Evolutionary conservation across 2,329 filamentous ascomycete species (phyloP).

Genomic region (Paraconiothyrium sp.): DNA sequence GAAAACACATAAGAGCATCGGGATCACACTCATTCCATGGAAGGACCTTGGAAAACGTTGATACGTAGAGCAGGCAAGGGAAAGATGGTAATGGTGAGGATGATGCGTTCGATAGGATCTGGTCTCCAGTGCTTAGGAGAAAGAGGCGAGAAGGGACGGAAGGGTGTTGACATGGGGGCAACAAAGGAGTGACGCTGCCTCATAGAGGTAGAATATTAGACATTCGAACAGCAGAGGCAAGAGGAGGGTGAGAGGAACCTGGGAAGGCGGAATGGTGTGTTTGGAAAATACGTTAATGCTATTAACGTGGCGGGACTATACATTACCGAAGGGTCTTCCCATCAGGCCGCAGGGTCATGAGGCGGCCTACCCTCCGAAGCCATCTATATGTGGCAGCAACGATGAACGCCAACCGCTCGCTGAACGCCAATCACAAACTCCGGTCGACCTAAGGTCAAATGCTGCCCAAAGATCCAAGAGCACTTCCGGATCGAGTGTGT

Average conservation of each 20-base stretch:
- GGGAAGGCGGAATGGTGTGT: neutral
- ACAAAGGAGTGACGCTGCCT: neutral
- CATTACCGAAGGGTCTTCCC: slow-evolving; percentile 33
- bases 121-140: neutral
- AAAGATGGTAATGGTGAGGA: neutral
- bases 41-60: slow-evolving; percentile 15
- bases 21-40: neutral
- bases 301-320: slow-evolving; percentile 36
- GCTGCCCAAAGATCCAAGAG: slow-evolving; percentile 24
- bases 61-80: slow-evolving; percentile 1
- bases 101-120: neutral
- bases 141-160: neutral
- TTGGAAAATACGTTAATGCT: slow-evolving; percentile 6
- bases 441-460: neutral
- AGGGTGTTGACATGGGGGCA: neutral
- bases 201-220: neutral
- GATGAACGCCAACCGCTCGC: neutral
- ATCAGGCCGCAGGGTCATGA: neutral
- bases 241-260: slow-evolving; percentile 20
- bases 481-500: slow-evolving; percentile 27
- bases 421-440: slow-evolving; percentile 6
- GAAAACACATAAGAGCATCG: neutral
- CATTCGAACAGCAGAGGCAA: neutral
- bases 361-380: neutral
- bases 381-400: neutral